Conservation (phyloP, 495 filamentous ascomycete genomes). For the Podospora pseudopauciseta region DNA sequence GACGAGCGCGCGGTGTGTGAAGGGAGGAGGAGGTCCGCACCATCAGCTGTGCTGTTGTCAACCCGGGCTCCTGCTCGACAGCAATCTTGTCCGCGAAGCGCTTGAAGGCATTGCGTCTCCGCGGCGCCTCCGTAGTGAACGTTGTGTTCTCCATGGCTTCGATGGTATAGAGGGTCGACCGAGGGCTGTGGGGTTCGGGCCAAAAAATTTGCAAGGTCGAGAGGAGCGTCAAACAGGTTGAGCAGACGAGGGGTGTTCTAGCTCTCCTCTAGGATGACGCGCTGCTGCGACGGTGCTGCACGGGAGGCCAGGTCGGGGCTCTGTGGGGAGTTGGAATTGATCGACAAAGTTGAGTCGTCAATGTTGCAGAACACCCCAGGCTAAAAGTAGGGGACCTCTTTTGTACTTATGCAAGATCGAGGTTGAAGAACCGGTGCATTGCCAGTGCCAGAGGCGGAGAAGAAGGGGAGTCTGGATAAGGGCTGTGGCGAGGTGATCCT, state of each 20-base stretch:
- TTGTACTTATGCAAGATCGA: background rate
- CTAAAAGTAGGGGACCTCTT: background rate
- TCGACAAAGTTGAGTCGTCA: background rate
- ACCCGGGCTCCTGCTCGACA: constrained; percentile 66
- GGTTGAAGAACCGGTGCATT: background rate
- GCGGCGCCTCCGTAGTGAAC: background rate
- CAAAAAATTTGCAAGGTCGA: background rate
- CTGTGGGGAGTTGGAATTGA: background rate
- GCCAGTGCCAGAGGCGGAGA: background rate
- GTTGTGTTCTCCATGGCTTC: background rate
- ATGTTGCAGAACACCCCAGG: background rate
- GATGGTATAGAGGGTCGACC: too few species aligned
- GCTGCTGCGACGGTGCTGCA: background rate
- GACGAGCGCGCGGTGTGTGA: background rate
- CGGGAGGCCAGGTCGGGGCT: background rate
- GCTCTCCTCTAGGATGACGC: background rate
- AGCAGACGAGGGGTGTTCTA: background rate
- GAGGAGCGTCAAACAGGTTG: background rate
- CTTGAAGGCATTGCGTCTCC: constrained; percentile 19
- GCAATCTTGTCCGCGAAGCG: constrained; percentile 55
- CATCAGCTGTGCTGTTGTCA: constrained; percentile 82
- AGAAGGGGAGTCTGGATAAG: background rate
- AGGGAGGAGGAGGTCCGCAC: constrained; percentile 31
- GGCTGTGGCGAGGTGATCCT: background rate
- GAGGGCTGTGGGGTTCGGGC: too few species aligned